Conservation (phyloP, 2,329 filamentous ascomycete genomes). For the Exophiala calicioides region DNA sequence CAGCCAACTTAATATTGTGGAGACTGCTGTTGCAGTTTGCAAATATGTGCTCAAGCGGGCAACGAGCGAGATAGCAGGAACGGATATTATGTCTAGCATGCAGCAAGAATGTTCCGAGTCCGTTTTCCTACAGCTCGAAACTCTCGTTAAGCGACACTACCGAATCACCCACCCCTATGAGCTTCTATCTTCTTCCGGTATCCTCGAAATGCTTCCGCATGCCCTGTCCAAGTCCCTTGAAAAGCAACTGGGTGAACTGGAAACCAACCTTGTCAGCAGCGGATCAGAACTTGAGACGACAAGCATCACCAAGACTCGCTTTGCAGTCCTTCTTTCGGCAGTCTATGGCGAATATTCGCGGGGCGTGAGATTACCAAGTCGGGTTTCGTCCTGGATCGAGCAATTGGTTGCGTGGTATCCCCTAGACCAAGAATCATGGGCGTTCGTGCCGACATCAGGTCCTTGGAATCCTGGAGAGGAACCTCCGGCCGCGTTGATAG, state of each 20-base stretch:
- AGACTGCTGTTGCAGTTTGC: constrained; percentile 43
- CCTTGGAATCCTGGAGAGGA: constrained; percentile 28
- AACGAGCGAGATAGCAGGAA: constrained; percentile 20
- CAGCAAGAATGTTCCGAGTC: constrained; percentile 10
- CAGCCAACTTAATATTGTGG: constrained; percentile 42
- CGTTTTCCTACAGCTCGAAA: constrained; percentile 14
- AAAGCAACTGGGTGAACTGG: constrained; percentile 17
- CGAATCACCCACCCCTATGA: constrained; percentile 25
- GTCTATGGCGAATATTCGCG: constrained; percentile 25
- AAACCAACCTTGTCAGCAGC: constrained; percentile 6
- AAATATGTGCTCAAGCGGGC: constrained; percentile 43
- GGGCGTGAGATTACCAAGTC: constrained; percentile 34
- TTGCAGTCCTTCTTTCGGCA: constrained; percentile 29
- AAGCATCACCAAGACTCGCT: constrained; percentile 19
- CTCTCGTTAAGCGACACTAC: constrained; percentile 12
- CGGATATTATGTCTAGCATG: constrained; percentile 17
- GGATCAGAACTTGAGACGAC: background rate
- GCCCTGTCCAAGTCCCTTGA: constrained; percentile 11
- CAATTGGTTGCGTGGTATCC: constrained; percentile 31
- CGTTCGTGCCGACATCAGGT: constrained; percentile 28
- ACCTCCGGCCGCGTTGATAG: constrained; percentile 26
- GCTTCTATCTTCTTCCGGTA: constrained; percentile 18
- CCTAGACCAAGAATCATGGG: constrained; percentile 36
- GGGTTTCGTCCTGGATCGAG: constrained; percentile 40
- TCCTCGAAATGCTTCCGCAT: constrained; percentile 26